Conservation (phyloP, 352 stramenopile species). For the Phytophthora colocasiae region DNA sequence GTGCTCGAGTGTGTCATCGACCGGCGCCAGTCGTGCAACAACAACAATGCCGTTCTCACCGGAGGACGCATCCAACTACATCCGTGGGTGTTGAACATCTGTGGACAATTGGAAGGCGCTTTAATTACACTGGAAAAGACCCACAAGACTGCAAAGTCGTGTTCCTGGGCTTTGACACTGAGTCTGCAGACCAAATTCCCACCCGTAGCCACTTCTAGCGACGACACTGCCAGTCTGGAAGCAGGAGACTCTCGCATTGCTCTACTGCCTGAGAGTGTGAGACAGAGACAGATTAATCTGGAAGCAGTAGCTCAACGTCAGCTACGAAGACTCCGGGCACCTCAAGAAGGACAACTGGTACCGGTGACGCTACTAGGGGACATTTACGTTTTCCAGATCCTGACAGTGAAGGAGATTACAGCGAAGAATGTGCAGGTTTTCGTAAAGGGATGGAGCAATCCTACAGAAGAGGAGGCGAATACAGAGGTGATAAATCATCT, state of each 20-base stretch:
- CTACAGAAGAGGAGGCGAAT: background rate
- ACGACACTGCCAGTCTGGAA: constrained; percentile 1
- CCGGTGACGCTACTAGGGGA: constrained; percentile 57
- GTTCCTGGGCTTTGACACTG: constrained; percentile 32
- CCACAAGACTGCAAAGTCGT: background rate
- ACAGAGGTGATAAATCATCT: constrained; percentile 27
- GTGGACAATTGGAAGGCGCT: constrained; percentile 24
- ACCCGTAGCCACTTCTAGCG: constrained; percentile 11
- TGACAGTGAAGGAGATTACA: constrained; percentile 11
- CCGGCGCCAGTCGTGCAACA: constrained; percentile 13
- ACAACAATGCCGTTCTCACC: constrained; percentile 22
- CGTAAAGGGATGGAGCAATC: constrained; percentile 33
- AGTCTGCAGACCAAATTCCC: constrained; percentile 49
- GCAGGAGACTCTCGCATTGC: constrained; percentile 18
- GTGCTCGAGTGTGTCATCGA: constrained; percentile 53
- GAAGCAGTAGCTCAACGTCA: constrained; percentile 46
- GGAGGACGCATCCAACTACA: constrained; percentile 48
- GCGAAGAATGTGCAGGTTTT: constrained; percentile 12
- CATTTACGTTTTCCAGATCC: constrained; percentile 58
- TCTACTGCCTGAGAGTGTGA: constrained; percentile 53
- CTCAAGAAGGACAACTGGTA: constrained; percentile 38
- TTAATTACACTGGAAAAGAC: constrained; percentile 30
- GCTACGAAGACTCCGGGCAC: constrained; percentile 26
- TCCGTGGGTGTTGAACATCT: constrained; percentile 56
- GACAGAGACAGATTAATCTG: constrained; percentile 45